Evolutionary conservation across 768 basidiomycete genomes (phyloP).

Genomic region (Boletus speciosus): DNA sequence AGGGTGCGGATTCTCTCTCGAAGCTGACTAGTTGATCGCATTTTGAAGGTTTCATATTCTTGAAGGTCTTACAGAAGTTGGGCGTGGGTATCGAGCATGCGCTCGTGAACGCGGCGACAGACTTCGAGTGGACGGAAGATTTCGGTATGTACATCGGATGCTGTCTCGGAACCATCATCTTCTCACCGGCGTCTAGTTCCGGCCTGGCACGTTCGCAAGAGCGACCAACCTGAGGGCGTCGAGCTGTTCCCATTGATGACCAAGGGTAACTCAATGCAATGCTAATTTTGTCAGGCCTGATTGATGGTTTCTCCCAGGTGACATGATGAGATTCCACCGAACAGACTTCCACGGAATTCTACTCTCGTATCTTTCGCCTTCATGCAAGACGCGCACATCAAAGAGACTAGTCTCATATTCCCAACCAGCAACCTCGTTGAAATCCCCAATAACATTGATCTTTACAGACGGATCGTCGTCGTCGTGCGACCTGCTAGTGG

Average conservation of each 20-base stretch:
- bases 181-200: slow-evolving; percentile 37
- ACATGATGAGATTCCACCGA: slow-evolving; percentile 54
- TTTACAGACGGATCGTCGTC: slow-evolving; percentile 63
- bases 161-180: background rate
- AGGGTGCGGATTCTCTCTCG: slow-evolving; percentile 14
- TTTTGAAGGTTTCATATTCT: background rate
- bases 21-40: background rate
- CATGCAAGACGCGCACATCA: slow-evolving; percentile 45
- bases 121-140: slow-evolving; percentile 19
- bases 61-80: slow-evolving; percentile 24
- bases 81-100: slow-evolving; percentile 16
- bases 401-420: slow-evolving; percentile 60
- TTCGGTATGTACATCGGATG: slow-evolving; percentile 13
- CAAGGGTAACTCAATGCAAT: slow-evolving; percentile 40
- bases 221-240: slow-evolving; percentile 54
- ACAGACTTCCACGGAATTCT: slow-evolving; percentile 64
- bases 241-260: slow-evolving; percentile 52
- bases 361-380: slow-evolving; percentile 44
- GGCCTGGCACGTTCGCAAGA: slow-evolving; percentile 55
- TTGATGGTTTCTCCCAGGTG: slow-evolving; percentile 35
- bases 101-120: slow-evolving; percentile 17
- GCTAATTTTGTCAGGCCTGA: background rate
- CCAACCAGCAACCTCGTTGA: slow-evolving; percentile 38
- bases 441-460: slow-evolving; percentile 39
- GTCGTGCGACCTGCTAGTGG: slow-evolving; percentile 62